Conservation (phyloP, 495 filamentous ascomycete species). For the Bacidia rubella region DNA sequence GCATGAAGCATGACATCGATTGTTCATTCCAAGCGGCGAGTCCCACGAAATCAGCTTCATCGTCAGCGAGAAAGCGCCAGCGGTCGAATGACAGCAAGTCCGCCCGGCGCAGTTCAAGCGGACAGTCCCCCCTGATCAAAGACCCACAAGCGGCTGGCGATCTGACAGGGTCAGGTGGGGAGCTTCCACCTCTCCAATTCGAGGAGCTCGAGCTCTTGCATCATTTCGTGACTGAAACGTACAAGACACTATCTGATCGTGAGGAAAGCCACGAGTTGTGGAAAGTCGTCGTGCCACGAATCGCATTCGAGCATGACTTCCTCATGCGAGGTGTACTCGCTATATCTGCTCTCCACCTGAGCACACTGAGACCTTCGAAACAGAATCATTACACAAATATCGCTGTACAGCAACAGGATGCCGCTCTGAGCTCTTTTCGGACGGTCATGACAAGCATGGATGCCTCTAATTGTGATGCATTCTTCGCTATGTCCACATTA, state of each 20-base stretch:
- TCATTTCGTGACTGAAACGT: slow-evolving; percentile 26
- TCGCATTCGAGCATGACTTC: slow-evolving; percentile 30
- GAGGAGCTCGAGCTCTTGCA: slow-evolving; percentile 28
- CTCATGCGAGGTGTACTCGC: slow-evolving; percentile 35
- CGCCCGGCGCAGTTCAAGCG: neutral
- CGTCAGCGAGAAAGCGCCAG: slow-evolving; percentile 7
- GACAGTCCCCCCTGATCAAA: neutral
- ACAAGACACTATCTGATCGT: slow-evolving; percentile 21
- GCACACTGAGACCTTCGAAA: slow-evolving; percentile 23
- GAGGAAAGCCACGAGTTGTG: slow-evolving; percentile 23
- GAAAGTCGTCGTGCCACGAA: slow-evolving; percentile 27
- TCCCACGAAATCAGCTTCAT: slow-evolving; percentile 5
- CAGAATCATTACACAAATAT: slow-evolving; percentile 17
- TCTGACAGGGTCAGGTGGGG: slow-evolving; percentile 17
- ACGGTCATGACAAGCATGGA: slow-evolving; percentile 20
- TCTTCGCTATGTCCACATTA: slow-evolving; percentile 33
- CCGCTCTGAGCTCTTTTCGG: slow-evolving; percentile 28
- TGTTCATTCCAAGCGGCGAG: slow-evolving; percentile 22
- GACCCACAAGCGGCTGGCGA: neutral
- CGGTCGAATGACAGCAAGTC: slow-evolving; percentile 3
- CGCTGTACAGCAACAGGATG: slow-evolving; percentile 30
- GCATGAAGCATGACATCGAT: slow-evolving; percentile 24
- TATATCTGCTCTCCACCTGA: slow-evolving; percentile 31
- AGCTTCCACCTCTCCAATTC: slow-evolving; percentile 19
- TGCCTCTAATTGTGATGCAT: slow-evolving; percentile 29